Evolutionary conservation across 2,329 filamentous ascomycete species (phyloP).

Genomic region (Cryphonectria nitschkei): DNA sequence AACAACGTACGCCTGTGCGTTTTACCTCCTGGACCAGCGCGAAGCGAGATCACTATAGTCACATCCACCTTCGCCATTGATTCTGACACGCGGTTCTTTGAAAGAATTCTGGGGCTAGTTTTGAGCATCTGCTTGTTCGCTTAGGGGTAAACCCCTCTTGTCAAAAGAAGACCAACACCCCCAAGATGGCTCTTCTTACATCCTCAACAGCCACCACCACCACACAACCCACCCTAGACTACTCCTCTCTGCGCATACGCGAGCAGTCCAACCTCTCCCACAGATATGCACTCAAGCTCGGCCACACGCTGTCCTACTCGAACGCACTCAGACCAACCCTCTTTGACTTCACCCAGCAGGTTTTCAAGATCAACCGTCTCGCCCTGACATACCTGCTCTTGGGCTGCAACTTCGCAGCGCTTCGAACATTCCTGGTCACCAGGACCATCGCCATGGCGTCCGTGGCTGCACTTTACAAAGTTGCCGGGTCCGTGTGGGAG

Average conservation of each 20-base stretch:
- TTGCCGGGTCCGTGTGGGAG: slow-evolving; percentile 42
- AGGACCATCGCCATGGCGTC: slow-evolving; percentile 25
- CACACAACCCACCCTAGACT: slow-evolving; percentile 5
- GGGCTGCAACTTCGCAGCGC: slow-evolving; percentile 37
- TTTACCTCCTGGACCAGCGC: not conserved
- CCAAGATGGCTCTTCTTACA: slow-evolving; percentile 21
- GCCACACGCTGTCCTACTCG: slow-evolving; percentile 12
- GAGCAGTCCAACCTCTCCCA: slow-evolving; percentile 19
- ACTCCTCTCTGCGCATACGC: slow-evolving; percentile 16
- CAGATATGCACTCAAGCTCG: slow-evolving; percentile 21
- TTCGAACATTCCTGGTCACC: slow-evolving; percentile 38
- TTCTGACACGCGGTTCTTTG: not conserved
- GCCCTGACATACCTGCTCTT: slow-evolving; percentile 31
- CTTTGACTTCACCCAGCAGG: slow-evolving; percentile 14
- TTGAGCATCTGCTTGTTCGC: not conserved
- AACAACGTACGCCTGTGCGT: not conserved
- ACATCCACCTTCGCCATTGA: not conserved
- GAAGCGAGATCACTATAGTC: slow-evolving; percentile 3
- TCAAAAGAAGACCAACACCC: not conserved
- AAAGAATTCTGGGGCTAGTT: not conserved
- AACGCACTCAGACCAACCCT: slow-evolving; percentile 10
- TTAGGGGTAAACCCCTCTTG: not conserved
- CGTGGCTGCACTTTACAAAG: slow-evolving; percentile 27
- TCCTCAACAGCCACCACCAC: slow-evolving; percentile 15
- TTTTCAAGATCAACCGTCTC: slow-evolving; percentile 21